Percentiles rank a stretch among this genome's conserved stretches.
phyloP scores from a whole-genome alignment of 331 rosid genomes.

The Stylosanthes scabra region DNA sequence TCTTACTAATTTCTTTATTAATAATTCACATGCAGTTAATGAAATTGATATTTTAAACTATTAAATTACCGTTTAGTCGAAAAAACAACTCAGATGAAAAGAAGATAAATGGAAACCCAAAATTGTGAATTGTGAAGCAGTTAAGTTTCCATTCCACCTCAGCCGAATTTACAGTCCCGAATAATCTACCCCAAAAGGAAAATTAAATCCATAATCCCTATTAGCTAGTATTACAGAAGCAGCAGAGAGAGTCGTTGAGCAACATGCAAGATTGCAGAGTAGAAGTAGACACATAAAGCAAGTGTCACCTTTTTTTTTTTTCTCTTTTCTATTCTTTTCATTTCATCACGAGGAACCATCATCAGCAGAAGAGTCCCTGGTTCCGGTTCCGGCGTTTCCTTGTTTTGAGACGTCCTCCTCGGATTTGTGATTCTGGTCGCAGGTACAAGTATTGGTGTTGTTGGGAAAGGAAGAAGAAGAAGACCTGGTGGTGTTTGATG shows the following conservation, averaged over 20 bases:
- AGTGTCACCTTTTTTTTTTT: constrained; percentile 12
- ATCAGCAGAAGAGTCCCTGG: neutral
- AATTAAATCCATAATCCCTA: neutral
- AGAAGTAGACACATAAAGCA: constrained; percentile 28
- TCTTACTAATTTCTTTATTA: too few species aligned
- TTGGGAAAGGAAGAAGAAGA: constrained; percentile 72
- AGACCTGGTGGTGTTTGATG: constrained; percentile 51
- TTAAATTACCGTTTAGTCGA: too few species aligned
- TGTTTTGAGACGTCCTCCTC: constrained; percentile 40
- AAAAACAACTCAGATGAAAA: neutral
- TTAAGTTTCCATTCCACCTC: constrained; percentile 59
- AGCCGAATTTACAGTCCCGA: constrained; percentile 73
- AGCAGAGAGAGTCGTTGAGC: too few species aligned
- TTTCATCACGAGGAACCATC: neutral
- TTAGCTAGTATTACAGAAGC: too few species aligned
- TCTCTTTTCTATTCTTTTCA: neutral
- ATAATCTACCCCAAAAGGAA: constrained; percentile 30
- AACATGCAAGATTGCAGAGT: constrained; percentile 25
- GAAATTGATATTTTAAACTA: too few species aligned
- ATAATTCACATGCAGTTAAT: too few species aligned
- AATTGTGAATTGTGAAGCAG: constrained; percentile 16
- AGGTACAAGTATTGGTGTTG: constrained; percentile 51
- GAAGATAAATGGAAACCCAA: neutral
- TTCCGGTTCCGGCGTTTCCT: constrained; percentile 28
- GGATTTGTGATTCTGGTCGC: constrained; percentile 49